Base-by-base conservation (phyloP, 2,329 filamentous ascomycete species). In the Fusarium cicatricum region DNA sequence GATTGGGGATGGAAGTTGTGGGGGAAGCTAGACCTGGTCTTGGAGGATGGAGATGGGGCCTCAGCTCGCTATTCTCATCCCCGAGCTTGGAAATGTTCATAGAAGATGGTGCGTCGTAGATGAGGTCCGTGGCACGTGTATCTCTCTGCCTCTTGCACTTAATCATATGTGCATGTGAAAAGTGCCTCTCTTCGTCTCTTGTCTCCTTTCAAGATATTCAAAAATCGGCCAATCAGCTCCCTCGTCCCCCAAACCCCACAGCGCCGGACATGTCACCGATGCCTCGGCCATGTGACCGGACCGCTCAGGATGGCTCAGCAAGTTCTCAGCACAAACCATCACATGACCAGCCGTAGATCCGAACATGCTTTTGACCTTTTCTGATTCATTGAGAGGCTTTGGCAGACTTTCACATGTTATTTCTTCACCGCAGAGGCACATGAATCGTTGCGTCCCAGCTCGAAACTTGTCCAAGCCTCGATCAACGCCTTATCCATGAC, bases 191-290 rank as follows among this genome's bases (percentile, higher is more conserved):
- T 38, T 48, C 36, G 50, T 31, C 12, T 17, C n/a, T n/a, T n/a
- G n/a, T n/a, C n/a, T n/a, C n/a, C n/a, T n/a, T 17, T 15, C n/a
- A 17, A 12, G 5, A 5, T 5, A 23, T 39, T 14, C 17, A 29
- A 11, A 39, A 29, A 15, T 29, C 17, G 28, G 23, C 61, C 58
- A 63, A 60, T 60, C 8, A 62, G 28, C 19, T 19, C 21, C 14
- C 11, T 16, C 45, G 58, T 57, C 60, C 48, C 32, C 60, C 60
- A 64, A 64, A 43, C 48, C 48, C 48, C 60, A 51, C 55, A 50
- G 33, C 14, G 19, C 52, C 60, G 60, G 60, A 64, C 60, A 58
- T 61, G 60, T 64, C 48, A 47, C 60, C 60, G 60, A 64, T 32
- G 15, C 36, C 45, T 64, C 60, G 60, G 60, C 39, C 56, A 55